Evolutionary conservation across 768 basidiomycete genomes (phyloP).

Genomic region (Lentinula sp.): DNA sequence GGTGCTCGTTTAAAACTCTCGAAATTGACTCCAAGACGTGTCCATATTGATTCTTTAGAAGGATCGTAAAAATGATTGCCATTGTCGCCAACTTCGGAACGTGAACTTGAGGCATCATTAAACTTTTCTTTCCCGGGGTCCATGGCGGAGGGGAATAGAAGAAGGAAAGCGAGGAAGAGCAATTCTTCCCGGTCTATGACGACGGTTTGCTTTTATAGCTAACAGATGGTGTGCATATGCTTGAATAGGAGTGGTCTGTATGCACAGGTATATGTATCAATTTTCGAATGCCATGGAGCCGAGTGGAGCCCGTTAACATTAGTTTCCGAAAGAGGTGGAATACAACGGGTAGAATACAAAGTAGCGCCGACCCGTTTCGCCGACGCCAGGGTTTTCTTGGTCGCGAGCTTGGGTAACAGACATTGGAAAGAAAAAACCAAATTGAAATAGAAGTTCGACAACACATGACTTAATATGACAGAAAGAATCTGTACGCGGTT

Average conservation of each 20-base stretch:
- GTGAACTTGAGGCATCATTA: background rate
- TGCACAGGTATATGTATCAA: background rate
- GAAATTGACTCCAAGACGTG: constrained; percentile 31
- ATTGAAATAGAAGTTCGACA: background rate
- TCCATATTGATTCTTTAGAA: constrained; percentile 39
- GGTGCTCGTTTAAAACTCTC: constrained; percentile 45
- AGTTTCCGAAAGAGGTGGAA: background rate
- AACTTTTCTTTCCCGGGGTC: constrained; percentile 1
- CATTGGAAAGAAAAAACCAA: no score
- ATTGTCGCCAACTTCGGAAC: background rate
- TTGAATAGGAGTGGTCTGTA: no score
- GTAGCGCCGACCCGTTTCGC: background rate
- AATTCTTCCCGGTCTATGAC: background rate
- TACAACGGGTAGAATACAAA: no score
- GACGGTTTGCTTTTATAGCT: background rate
- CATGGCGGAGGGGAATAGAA: background rate
- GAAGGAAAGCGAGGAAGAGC: background rate
- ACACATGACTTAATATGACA: no score
- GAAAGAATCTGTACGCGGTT: no score
- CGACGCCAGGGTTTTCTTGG: background rate
- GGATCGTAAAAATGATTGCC: constrained; percentile 34
- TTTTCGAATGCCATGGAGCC: background rate
- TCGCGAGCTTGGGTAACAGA: no score
- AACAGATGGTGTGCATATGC: background rate
- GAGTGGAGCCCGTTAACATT: background rate